These are phyloP conservation scores for Agaricus blazei DNA, from an alignment of 768 basidiomycete species.

Conservation along the genomic window DNA sequence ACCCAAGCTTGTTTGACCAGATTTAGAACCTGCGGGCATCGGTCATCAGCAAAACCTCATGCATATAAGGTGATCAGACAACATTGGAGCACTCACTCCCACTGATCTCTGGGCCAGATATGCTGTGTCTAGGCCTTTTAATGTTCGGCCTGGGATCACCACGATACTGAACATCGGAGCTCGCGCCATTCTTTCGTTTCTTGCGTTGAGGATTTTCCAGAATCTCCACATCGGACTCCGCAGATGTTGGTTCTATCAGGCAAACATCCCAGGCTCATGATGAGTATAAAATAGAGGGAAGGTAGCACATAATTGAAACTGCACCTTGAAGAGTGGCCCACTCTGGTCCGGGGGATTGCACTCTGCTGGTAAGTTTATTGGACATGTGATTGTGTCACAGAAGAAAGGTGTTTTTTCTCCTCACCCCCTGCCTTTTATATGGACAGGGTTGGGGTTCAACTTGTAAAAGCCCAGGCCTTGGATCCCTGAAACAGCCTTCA, in stretches of 20 bases:
- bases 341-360: too few species aligned
- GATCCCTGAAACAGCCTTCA: neutral
- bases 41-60: neutral
- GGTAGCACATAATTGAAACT: neutral
- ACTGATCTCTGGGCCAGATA: neutral
- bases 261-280: neutral
- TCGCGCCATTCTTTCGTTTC: conserved; percentile 1
- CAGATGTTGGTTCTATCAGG: neutral
- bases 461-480: too few species aligned
- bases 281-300: neutral
- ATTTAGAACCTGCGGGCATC: neutral
- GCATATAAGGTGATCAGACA: neutral
- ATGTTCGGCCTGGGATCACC: neutral
- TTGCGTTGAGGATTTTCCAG: neutral
- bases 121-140: conserved; percentile 1
- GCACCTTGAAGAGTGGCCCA: too few species aligned
- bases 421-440: neutral
- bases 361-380: too few species aligned
- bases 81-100: neutral
- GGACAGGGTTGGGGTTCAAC: neutral
- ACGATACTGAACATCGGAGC: neutral
- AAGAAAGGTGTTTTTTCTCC: neutral
- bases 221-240: neutral
- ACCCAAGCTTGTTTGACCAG: neutral
- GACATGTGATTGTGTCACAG: too few species aligned